A percentile compares a stretch with the other conserved stretches of the same genome.
Evolutionary conservation across 352 stramenopile genomes (phyloP).

Genomic region (Pythium chondricola): DNA sequence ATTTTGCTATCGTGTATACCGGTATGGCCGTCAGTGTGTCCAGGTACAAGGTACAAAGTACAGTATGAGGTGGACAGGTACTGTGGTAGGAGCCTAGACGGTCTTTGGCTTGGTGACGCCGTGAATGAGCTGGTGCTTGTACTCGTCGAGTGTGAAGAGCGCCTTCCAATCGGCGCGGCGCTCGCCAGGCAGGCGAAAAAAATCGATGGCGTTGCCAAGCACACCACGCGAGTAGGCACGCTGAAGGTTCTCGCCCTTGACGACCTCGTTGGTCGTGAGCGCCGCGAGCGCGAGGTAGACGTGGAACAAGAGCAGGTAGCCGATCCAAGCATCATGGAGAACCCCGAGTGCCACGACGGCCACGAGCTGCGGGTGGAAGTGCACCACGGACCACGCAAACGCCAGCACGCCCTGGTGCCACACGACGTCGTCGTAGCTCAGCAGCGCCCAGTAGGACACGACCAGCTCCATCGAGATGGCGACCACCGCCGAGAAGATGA

Average conservation of each 20-base stretch:
- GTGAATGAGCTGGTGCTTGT: slow-evolving; percentile 10
- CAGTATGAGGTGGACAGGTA: too few species aligned
- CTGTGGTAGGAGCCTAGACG: too few species aligned
- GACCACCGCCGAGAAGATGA: slow-evolving; percentile 74
- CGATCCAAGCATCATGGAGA: slow-evolving; percentile 67
- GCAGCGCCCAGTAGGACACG: slow-evolving; percentile 34
- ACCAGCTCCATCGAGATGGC: slow-evolving; percentile 48
- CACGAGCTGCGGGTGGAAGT: slow-evolving; percentile 55
- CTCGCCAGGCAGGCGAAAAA: slow-evolving; percentile 35
- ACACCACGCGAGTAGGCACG: slow-evolving; percentile 54
- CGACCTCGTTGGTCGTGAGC: slow-evolving; percentile 77
- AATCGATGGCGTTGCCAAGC: slow-evolving; percentile 51
- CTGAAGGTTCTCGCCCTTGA: slow-evolving; percentile 53
- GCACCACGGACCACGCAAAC: slow-evolving; percentile 45
- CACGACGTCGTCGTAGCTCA: slow-evolving; percentile 10
- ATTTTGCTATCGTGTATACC: too few species aligned
- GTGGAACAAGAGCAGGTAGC: slow-evolving; percentile 67
- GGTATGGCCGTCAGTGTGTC: too few species aligned
- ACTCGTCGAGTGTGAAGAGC: slow-evolving; percentile 57
- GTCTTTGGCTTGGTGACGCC: neutral
- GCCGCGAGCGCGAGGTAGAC: slow-evolving; percentile 48
- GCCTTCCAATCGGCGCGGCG: slow-evolving; percentile 44
- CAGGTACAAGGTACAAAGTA: too few species aligned
- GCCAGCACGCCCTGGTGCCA: slow-evolving; percentile 14
- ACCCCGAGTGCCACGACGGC: slow-evolving; percentile 43